Evolutionary conservation across 2,329 filamentous ascomycete species (phyloP).

Genomic region (Penicillium frequentans): DNA sequence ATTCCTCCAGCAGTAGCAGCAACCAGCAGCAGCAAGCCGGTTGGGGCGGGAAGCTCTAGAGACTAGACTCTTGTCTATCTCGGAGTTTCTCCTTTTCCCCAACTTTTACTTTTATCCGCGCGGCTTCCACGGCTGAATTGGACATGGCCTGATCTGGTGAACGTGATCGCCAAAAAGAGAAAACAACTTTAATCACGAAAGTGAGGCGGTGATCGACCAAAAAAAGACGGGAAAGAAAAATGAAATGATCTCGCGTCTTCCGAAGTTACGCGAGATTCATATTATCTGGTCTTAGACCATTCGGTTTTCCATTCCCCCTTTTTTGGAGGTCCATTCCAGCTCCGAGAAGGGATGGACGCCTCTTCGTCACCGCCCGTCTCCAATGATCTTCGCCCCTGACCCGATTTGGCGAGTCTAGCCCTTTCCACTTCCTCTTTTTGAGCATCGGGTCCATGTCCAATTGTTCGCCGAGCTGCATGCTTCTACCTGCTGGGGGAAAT

Average conservation of each 20-base stretch:
- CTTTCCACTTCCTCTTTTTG: background rate
- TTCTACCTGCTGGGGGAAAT: background rate
- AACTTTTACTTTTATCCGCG: constrained; percentile 15
- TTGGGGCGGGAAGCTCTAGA: background rate
- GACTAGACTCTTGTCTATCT: background rate
- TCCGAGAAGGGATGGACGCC: background rate
- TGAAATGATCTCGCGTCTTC: background rate
- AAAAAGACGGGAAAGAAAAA: background rate
- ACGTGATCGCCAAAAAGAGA: background rate
- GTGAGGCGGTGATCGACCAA: constrained; percentile 19
- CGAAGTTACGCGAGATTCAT: constrained; percentile 4
- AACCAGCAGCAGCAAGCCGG: background rate
- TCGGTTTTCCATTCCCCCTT: background rate
- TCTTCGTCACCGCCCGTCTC: constrained; percentile 2
- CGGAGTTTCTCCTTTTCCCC: background rate
- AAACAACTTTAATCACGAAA: constrained; percentile 2
- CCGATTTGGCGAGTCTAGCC: background rate
- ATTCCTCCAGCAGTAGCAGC: background rate
- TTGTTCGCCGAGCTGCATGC: background rate
- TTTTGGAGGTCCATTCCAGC: background rate
- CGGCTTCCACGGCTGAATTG: constrained; percentile 6
- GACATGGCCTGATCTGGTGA: background rate
- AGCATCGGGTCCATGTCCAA: background rate
- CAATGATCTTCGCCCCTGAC: constrained; percentile 2
- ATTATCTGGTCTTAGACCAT: background rate